Evolutionary conservation across 2,329 filamentous ascomycete genomes (phyloP), one percentile per base, ranked within the genome.

Genomic region (Nothomitra cinnamomea): DNA sequence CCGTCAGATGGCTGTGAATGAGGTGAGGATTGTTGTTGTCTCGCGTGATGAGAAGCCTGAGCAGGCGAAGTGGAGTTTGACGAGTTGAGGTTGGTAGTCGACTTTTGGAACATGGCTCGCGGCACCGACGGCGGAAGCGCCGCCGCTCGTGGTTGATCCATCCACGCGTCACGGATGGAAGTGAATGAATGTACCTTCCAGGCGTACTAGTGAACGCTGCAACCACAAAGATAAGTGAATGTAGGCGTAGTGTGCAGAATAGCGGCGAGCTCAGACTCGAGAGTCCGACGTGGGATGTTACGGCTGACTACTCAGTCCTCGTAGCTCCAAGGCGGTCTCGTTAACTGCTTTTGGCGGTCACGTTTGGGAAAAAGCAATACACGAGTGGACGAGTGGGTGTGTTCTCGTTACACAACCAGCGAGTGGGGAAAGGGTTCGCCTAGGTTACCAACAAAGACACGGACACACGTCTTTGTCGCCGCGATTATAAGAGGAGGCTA

Each of bases 71-170:
- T 25, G 43, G 21, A 32, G 45, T n/a, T 25, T 32, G 10, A 32
- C 28, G 28, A 32, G 21, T 7, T 49, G 22, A n/a, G 15, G 45
- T 35, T 49, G 4, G 45, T 35, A 17, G 22, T 2, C 24, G 45
- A 49, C 45, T 49, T 49, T 12, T 35, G 45, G 45, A 49, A 49
- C 24, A 35, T 35, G 45, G 45, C 12, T 28, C 45, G 45, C 19
- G 45, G 32, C 45, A 28, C 45, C 45, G 45, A 49, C 45, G 45
- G 22, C 45, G 45, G 45, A 35, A 49, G 45, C 25, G 45, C 15
- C 45, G 45, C 25, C 24, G 45, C 24, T 49, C 45, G 45, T n/a
- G 21, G 24, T 49, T 49, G 45, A 49, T 49, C 45, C 45, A 49
- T 49, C 22, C 32, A 35, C 25, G 25, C 24, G 45, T 19, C 45